These are phyloP conservation scores for Salix arbutifolia DNA, from an alignment of 345 rosid genomes.

Conservation along the genomic window DNA sequence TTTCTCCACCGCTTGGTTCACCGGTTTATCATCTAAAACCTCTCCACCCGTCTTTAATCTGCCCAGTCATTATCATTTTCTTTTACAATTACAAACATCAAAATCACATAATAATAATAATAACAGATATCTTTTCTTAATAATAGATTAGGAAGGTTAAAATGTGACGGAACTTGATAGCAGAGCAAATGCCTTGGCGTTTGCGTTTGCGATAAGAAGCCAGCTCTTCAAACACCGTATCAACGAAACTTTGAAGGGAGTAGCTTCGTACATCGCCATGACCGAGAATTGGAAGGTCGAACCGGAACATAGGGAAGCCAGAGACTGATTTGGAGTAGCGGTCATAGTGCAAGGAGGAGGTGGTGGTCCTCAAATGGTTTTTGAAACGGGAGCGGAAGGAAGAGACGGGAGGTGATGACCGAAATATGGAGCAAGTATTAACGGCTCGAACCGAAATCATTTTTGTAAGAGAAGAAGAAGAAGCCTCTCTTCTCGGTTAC, in stretches of 20 bases:
- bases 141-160: background rate
- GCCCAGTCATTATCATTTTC: slow-evolving; percentile 9
- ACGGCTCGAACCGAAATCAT: slow-evolving; percentile 63
- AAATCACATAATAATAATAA: too few relatives aligned
- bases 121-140: too few relatives aligned
- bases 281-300: slow-evolving; percentile 24
- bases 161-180: slow-evolving; percentile 48
- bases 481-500: background rate
- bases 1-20: slow-evolving; percentile 45
- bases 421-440: slow-evolving; percentile 40
- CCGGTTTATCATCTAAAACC: slow-evolving; percentile 65
- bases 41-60: slow-evolving; percentile 66
- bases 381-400: slow-evolving; percentile 33
- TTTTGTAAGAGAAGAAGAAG: background rate
- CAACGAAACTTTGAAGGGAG: slow-evolving; percentile 59
- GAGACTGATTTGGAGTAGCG: slow-evolving; percentile 29
- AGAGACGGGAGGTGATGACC: slow-evolving; percentile 17
- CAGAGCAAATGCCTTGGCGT: slow-evolving; percentile 42
- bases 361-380: slow-evolving; percentile 26
- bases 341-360: slow-evolving; percentile 18
- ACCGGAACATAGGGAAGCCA: slow-evolving; percentile 14
- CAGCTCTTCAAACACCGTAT: slow-evolving; percentile 61
- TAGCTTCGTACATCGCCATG: slow-evolving; percentile 26
- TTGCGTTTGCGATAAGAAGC: slow-evolving; percentile 40
- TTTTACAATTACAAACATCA: too few relatives aligned